Conservation (phyloP, 768 basidiomycete genomes). For the Lepiota brunneoincarnata region DNA sequence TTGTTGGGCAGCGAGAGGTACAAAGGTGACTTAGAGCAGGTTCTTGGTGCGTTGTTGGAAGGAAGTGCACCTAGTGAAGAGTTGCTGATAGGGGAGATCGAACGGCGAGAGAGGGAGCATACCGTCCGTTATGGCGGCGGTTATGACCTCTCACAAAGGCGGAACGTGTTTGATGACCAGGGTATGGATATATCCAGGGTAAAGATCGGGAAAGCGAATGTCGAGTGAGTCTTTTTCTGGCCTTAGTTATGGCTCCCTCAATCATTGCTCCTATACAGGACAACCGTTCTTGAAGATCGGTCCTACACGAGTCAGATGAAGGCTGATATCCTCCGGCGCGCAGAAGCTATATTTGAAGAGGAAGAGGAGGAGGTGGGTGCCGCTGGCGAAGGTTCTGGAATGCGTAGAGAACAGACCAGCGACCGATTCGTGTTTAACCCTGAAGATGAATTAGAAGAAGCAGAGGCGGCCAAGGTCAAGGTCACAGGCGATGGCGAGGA, state of each 20-base stretch:
- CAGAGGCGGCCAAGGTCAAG: constrained; percentile 33
- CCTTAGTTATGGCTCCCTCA: neutral
- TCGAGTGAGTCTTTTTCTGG: constrained; percentile 32
- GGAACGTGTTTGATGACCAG: constrained; percentile 77
- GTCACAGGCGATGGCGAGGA: constrained; percentile 61
- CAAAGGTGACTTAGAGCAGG: constrained; percentile 53
- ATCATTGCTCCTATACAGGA: neutral
- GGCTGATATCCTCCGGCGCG: constrained; percentile 74
- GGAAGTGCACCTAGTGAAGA: constrained; percentile 53
- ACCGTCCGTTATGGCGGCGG: neutral
- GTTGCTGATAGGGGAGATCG: constrained; percentile 18
- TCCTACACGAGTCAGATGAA: constrained; percentile 74
- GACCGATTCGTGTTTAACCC: constrained; percentile 8
- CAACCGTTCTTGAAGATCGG: constrained; percentile 56
- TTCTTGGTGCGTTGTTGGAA: constrained; percentile 74
- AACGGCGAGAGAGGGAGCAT: neutral
- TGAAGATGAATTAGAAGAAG: constrained; percentile 17
- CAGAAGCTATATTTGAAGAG: constrained; percentile 63
- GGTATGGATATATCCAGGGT: constrained; percentile 60
- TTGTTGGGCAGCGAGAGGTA: constrained; percentile 53
- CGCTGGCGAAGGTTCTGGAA: neutral
- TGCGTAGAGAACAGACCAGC: neutral
- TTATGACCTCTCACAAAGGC: constrained; percentile 40
- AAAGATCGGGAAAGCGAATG: constrained; percentile 59
- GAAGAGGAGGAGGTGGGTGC: constrained; percentile 42